A percentile compares a stretch with the other conserved stretches of the same genome.
phyloP scores from a whole-genome alignment of 805 yeast genomes.

The Teunomyces aglyptinius region DNA sequence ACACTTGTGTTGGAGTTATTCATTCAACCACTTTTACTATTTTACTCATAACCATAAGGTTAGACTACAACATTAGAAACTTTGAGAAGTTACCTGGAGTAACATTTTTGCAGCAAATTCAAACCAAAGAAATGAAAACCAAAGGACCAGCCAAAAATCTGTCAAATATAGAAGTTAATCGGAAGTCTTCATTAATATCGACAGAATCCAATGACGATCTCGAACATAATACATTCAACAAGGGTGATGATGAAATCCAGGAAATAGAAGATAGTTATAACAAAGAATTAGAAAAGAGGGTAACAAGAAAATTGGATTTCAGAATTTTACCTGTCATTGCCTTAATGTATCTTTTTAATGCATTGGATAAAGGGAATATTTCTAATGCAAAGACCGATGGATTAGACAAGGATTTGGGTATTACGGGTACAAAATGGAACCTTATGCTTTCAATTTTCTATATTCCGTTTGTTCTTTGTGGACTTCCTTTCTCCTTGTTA shows the following conservation, averaged over 20 bases:
- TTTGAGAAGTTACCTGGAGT: neutral
- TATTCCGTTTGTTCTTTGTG: slow-evolving; percentile 45
- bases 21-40: neutral
- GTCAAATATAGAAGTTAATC: slow-evolving; percentile 5
- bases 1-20: neutral
- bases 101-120: neutral
- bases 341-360: slow-evolving; percentile 46
- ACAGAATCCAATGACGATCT: slow-evolving; percentile 3
- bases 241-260: neutral
- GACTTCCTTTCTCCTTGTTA: slow-evolving; percentile 42
- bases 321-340: slow-evolving; percentile 46
- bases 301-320: slow-evolving; percentile 42
- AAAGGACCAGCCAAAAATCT: slow-evolving; percentile 8
- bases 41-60: neutral
- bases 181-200: slow-evolving; percentile 6
- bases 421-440: slow-evolving; percentile 45
- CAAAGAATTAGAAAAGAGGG: slow-evolving; percentile 24
- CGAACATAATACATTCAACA: neutral
- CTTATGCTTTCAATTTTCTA: slow-evolving; percentile 45
- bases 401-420: slow-evolving; percentile 39
- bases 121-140: neutral
- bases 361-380: slow-evolving; percentile 49
- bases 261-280: slow-evolving; percentile 15
- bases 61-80: neutral
- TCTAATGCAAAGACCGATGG: slow-evolving; percentile 51